phyloP scores from a whole-genome alignment of 176 grass and related monocot species.

The Paspalum vaginatum region DNA sequence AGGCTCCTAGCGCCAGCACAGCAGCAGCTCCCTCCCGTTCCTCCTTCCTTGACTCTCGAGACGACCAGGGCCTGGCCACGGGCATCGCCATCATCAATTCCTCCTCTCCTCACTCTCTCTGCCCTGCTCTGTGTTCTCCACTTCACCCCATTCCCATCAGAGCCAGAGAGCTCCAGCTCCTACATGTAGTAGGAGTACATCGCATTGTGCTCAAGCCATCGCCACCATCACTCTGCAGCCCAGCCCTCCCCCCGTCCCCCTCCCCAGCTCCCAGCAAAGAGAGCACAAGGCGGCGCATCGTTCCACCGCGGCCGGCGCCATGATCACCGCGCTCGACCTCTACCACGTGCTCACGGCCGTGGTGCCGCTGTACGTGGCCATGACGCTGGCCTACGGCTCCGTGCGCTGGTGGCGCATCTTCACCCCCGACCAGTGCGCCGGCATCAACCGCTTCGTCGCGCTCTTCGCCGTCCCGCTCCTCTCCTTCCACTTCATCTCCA shows the following conservation, averaged over 20 bases:
- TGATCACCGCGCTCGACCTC: slow-evolving; percentile 45
- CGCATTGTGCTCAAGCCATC: too few relatives aligned
- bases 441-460: slow-evolving; percentile 53
- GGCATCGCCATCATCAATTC: background rate
- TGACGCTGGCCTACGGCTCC: slow-evolving; percentile 39
- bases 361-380: slow-evolving; percentile 40
- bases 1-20: too few relatives aligned
- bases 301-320: too few relatives aligned
- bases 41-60: background rate
- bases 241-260: too few relatives aligned
- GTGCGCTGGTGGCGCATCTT: slow-evolving; percentile 43
- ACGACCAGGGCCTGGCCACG: background rate
- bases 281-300: too few relatives aligned
- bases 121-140: too few relatives aligned
- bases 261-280: background rate
- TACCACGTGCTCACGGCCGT: slow-evolving; percentile 39
- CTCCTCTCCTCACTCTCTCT: background rate
- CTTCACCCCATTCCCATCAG: too few relatives aligned
- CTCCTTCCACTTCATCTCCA: slow-evolving; percentile 63
- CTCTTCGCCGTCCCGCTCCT: slow-evolving; percentile 49
- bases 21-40: background rate
- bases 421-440: slow-evolving; percentile 47
- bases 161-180: too few relatives aligned
- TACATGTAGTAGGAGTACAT: too few relatives aligned
- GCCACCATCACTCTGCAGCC: too few relatives aligned